Evolutionary conservation across 305 asterid genomes (phyloP), one percentile per base, ranked within the genome.

Genomic region (Fraxinus greggii): DNA sequence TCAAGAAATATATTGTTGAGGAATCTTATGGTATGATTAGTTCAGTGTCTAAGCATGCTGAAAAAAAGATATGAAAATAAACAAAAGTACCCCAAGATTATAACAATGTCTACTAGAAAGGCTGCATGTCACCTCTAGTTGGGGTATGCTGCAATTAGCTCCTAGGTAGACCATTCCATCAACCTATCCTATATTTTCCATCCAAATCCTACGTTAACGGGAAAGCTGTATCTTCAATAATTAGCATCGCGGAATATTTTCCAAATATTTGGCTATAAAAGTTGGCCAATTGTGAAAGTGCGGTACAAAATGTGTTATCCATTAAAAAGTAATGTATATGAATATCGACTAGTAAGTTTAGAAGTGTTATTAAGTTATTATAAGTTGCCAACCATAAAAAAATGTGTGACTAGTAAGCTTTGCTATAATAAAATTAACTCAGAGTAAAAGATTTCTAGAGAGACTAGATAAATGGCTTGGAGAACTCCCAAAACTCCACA

Each of bases 1-100:
- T 90, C 90, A 81, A 78, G 82, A 85, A 86, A 86, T 45, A 78
- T 75, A 13, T 51, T 76, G 74, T 77, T 51, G 77, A 78, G 79
- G 70, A 21, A 63, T 63, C 72, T 63, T 24, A 63, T 77, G 72
- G 26, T 54, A 51, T 42, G 56, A 86, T 79, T 13, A 75, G 80
- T 48, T 76, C 29, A 40, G 76, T 81, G 74, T 56, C 33, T 12
- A 61, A 54, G 77, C 75, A 61, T 78, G 48, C 29, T 4, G 21
- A 26, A 85, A 40, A 85, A 85, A 78, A 12, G 74, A 28, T 75
- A 61, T 72, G 79, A 76, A 89, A 85, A 81, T 63, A 81, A 84
- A 75, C 84, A 82, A 70, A 79, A 84, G 80, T 76, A 80, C 31
- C 38, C 42, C 23, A 15, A 82, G 69, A 85, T 79, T 73, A 75